A percentile compares a stretch with the other conserved stretches of the same genome.
Conservation (phyloP, 768 basidiomycete genomes). For the Cystoderma amianthinum region DNA sequence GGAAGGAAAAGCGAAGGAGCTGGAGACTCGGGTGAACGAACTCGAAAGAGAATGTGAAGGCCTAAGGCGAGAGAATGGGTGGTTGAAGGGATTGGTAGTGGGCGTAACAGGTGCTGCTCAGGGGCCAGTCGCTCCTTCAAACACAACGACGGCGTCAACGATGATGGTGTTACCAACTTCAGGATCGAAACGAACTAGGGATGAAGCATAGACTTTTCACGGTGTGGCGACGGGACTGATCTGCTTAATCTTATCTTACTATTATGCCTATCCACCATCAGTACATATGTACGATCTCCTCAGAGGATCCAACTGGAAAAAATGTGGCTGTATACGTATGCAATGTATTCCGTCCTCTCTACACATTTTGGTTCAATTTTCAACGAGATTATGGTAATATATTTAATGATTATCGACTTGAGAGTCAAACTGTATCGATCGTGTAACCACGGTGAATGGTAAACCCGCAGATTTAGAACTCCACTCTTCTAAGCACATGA, state of each 20-base stretch:
- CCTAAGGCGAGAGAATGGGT: slow-evolving; percentile 83
- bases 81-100: slow-evolving; percentile 87
- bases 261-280: neutral
- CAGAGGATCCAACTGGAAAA: neutral
- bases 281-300: neutral
- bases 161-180: slow-evolving; percentile 8
- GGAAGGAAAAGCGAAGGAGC: slow-evolving; percentile 79
- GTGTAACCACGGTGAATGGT: too few relatives aligned
- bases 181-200: slow-evolving; percentile 26
- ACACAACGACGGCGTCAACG: slow-evolving; percentile 12
- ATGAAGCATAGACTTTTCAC: slow-evolving; percentile 13
- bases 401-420: too few relatives aligned
- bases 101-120: slow-evolving; percentile 74
- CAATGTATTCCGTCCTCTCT: neutral
- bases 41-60: slow-evolving; percentile 91
- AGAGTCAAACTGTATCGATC: too few relatives aligned
- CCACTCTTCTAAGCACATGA: too few relatives aligned
- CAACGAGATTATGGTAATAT: too few relatives aligned
- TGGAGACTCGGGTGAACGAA: slow-evolving; percentile 71
- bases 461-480: too few relatives aligned
- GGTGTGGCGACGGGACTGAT: neutral
- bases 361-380: too few relatives aligned
- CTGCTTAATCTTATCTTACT: neutral
- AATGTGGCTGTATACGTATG: neutral
- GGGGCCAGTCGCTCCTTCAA: slow-evolving; percentile 20